Conservation (phyloP, 2,329 filamentous ascomycete genomes). For the Paraphoma chrysanthemicola region DNA sequence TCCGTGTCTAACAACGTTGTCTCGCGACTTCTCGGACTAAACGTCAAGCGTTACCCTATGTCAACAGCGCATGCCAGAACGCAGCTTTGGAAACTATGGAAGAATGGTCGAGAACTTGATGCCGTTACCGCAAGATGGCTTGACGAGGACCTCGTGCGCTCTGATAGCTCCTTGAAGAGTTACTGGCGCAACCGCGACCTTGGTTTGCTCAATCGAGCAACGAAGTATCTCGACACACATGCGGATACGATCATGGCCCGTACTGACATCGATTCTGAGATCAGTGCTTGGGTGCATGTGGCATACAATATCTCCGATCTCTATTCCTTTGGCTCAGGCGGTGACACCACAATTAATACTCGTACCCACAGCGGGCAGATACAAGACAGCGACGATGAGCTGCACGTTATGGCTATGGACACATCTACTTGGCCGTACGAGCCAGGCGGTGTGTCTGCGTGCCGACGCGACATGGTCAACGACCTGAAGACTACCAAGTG, state of each 20-base stretch:
- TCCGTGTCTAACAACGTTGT: conserved; percentile 35
- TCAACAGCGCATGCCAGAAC: conserved; percentile 43
- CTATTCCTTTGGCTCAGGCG: conserved; percentile 59
- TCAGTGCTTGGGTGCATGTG: conserved; percentile 58
- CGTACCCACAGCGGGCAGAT: conserved; percentile 50
- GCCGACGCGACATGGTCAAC: conserved; percentile 48
- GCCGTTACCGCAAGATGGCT: conserved; percentile 46
- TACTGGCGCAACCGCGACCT: conserved; percentile 45
- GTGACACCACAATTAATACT: conserved; percentile 58
- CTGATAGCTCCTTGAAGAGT: conserved; percentile 34
- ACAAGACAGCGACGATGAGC: conserved; percentile 47
- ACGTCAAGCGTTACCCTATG: conserved; percentile 43
- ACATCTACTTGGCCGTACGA: conserved; percentile 50
- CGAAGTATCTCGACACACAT: conserved; percentile 45
- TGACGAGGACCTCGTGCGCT: conserved; percentile 42
- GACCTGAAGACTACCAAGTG: conserved; percentile 47
- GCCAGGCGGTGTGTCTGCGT: conserved; percentile 48
- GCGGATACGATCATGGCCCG: conserved; percentile 59
- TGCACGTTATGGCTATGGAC: conserved; percentile 47
- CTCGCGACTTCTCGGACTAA: conserved; percentile 41
- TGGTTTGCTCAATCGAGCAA: conserved; percentile 36
- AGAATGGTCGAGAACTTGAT: conserved; percentile 41
- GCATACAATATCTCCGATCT: conserved; percentile 58
- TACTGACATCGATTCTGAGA: conserved; percentile 56
- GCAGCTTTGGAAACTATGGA: conserved; percentile 47